Base-by-base conservation (phyloP, 2,329 filamentous ascomycete genomes). In the Exutisphaerella laricina region DNA sequence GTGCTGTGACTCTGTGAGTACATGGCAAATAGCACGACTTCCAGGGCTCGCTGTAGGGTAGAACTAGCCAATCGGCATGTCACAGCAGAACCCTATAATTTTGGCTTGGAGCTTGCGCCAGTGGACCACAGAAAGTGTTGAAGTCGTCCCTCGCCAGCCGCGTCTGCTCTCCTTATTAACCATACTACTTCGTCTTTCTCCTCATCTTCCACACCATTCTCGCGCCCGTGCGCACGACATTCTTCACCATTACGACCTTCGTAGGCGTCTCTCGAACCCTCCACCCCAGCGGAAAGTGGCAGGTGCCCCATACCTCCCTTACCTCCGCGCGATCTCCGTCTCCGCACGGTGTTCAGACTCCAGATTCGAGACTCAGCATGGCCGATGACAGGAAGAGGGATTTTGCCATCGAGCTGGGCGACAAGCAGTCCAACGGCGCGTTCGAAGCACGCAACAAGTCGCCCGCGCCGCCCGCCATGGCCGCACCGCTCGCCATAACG, bases 321-420 rank as follows among this genome's bases (percentile, higher is more conserved):
- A 28, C 42, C 45, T 36, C 40, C 34, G 22, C 13, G 17, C 22
- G 43, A 43, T 31, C 38, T 32, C 50, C 45, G 32, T 36, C 31
- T 22, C 25, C 40, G 30, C 17, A 33, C 17, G 14, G 10, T 18
- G 30, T 33, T 10, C 17, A 14, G 30, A 33, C 16, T 30, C 41
- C 34, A 29, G 40, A 25, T 36, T 33, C 23, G 20, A 45, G 17
- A 41, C 39, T 43, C 49, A 17, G 23, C 54, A 94, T 94, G 88
- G 76, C 83, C 60, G 85, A 92, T 73, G 88, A 89, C 66, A 94
- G 92, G 76, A 92, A 87, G 67, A 84, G 85, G 63, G 75, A 92
- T 63, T 86, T 82, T 61, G 70, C 77, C 50, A 75, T 87, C 63
- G 79, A 84, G 58, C 79, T 87, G 72, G 77, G 78, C 58, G 82